These are phyloP conservation scores for Trichosanthes truncata DNA, from an alignment of 306 rosid genomes.

Conservation along the genomic window DNA sequence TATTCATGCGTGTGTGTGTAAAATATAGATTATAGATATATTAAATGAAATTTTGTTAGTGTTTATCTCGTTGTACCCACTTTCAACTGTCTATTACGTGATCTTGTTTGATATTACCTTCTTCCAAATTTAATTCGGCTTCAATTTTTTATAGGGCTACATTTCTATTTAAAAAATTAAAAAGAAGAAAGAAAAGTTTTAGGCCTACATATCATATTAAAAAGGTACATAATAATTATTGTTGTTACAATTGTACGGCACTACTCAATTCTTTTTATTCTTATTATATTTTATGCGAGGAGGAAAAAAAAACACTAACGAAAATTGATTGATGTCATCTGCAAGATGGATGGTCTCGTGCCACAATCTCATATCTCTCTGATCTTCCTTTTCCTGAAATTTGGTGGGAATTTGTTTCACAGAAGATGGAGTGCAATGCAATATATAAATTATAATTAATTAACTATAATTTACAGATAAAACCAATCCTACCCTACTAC, in stretches of 20 bases:
- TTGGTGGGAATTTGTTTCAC: neutral
- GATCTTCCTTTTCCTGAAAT: neutral
- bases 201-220: neutral
- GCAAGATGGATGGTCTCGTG: neutral
- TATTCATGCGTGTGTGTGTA: no score
- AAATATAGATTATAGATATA: neutral
- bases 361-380: neutral
- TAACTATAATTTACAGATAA: no score
- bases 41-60: neutral
- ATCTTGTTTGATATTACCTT: neutral
- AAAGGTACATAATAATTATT: neutral
- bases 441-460: neutral
- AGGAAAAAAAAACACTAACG: no score
- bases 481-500: no score
- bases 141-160: neutral
- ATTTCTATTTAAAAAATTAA: neutral
- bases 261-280: neutral
- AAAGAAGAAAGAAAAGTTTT: neutral
- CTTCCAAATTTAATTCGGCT: neutral
- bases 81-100: neutral
- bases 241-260: neutral
- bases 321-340: neutral
- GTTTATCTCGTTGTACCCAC: slow-evolving; percentile 2
- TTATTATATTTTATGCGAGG: neutral
- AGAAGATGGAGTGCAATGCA: neutral